Base-by-base conservation (phyloP, 768 basidiomycete genomes). In the Neoboletus brunneissimus region DNA sequence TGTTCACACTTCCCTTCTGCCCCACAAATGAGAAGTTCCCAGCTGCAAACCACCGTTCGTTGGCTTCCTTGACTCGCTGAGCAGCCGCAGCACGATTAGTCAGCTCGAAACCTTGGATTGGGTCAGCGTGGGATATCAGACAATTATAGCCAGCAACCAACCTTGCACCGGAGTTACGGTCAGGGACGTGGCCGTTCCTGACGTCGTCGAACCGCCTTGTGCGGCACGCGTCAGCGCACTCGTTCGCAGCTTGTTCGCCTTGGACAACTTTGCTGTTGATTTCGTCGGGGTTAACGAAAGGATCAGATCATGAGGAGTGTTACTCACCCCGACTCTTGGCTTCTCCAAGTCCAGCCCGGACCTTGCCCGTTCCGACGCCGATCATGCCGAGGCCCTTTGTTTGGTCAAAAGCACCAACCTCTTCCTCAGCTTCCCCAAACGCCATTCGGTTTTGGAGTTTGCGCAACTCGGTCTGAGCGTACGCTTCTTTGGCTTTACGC, bases 321-420 rank as follows among this genome's bases (percentile, higher is more conserved):
- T 44, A 73, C 84, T 59, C 61, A 95, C 95, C 94, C 77, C 88
- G 86, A 75, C 88, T 95, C 76, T 93, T 93, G 42, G 88, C 82
- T 69, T 98, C 95, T 51, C 89, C 94, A 49, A 85, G 71, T 29
- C 88, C 87, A 13, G 94, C 94, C 52, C 97, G 80, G 50, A 99
- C 89, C 71, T 93, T 91, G 23, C 97, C 97, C 7, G 88, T 87
- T 18, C 85, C 79, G 51, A 80, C 80, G 38, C 94, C 94, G 58
- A 98, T 91, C 95, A 99, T 98, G 58, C 97, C 97, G 69, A 98
- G 73, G 6, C 97, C 97, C 77, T 93, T 91, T n/a, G 94, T 95
- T 76, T 98, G 87, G 75, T 97, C 97, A 64, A 93, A 95, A 32
- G 94, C 91, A 18, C 94, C 96, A 43, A 95, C 90, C 71, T 99